Conservation (phyloP, 257 asterid genomes). For the Verbascum thapsus region DNA sequence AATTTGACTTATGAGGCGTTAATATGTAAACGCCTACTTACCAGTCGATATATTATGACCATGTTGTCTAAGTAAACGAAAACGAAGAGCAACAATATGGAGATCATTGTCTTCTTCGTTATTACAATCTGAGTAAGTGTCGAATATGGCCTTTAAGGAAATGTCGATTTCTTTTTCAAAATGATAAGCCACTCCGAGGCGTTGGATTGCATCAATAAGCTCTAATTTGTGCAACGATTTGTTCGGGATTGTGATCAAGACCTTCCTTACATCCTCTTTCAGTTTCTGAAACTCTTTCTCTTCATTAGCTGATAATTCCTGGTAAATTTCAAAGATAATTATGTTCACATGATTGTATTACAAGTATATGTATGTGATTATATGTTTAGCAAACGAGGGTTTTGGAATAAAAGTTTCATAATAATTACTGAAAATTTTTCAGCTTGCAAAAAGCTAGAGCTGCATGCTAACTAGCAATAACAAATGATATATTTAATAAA, state of each 20-base stretch:
- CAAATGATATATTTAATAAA: too few relatives aligned
- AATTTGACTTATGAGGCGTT: too few relatives aligned
- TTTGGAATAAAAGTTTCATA: too few relatives aligned
- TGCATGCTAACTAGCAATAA: too few relatives aligned
- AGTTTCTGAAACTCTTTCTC: slow-evolving; percentile 9
- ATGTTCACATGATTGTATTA: too few relatives aligned
- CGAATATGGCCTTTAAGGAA: not conserved
- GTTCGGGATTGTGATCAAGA: slow-evolving; percentile 11
- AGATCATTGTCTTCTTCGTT: slow-evolving; percentile 21
- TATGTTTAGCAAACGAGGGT: too few relatives aligned
- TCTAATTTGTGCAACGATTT: slow-evolving; percentile 8
- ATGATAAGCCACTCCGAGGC: slow-evolving; percentile 38
- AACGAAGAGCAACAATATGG: slow-evolving; percentile 35
- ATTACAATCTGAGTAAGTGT: not conserved
- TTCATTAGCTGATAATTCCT: slow-evolving; percentile 24
- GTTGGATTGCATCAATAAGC: slow-evolving; percentile 35
- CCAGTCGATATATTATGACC: slow-evolving; percentile 34
- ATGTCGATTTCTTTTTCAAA: slow-evolving; percentile 22
- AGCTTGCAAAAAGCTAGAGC: too few relatives aligned
- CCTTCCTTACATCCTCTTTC: slow-evolving; percentile 17
- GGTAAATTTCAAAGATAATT: too few relatives aligned
- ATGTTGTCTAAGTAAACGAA: slow-evolving; percentile 41
- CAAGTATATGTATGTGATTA: too few relatives aligned
- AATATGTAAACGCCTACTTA: not conserved
- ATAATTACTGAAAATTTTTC: too few relatives aligned